Base-by-base conservation (phyloP, 495 filamentous ascomycete species). In the Cercophora samala region DNA sequence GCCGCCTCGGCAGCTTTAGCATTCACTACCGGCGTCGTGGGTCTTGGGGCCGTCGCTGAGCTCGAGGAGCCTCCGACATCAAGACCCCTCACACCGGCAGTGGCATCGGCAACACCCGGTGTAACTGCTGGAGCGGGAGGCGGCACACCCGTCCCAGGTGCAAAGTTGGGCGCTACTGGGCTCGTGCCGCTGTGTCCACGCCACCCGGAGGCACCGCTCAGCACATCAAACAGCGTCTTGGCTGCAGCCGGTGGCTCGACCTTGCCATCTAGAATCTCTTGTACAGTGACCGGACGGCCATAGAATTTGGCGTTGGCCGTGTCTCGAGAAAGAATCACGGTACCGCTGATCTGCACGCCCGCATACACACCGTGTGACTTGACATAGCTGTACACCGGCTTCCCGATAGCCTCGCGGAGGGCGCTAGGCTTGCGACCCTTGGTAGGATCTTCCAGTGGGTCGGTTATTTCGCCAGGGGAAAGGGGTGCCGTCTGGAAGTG, bases 281-380 rank as follows among this genome's bases (percentile, higher is more conserved):
- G 75, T 8, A 90, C 88, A 0, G 84, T 78, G 37, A 93, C 80
- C 6, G 81, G 79, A 66, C 87, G 80, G 25, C 87, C 86, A 71
- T 92, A 95, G 70, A 93, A 93, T 2, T 82, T 80, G 61, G 89
- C 89, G 73, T 95, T 95, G 75, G 92, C 91, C 64, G 91, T 89
- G n/a, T 85, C 88, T 15, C 91, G 83, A 77, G 92, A 90, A 60
- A 92, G 87, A 66, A 95, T 81, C 32, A 93, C 84, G 0, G 90
- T 93, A 0, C 91, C 91, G 70, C 93, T 91, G 56, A 93, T 80
- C 65, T 91, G 89, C 11, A 93, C 82, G 23, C 91, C 90, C 5
- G 89, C 90, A 67, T 92, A 93, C 46, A 93, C 82, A 4, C 91
- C 91, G 52, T 91, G 85, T 68, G 86, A 90, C 78, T 93, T 93